These are phyloP conservation scores for Juncus effusus DNA, from an alignment of 176 grass and related monocot genomes.

Conservation along the genomic window DNA sequence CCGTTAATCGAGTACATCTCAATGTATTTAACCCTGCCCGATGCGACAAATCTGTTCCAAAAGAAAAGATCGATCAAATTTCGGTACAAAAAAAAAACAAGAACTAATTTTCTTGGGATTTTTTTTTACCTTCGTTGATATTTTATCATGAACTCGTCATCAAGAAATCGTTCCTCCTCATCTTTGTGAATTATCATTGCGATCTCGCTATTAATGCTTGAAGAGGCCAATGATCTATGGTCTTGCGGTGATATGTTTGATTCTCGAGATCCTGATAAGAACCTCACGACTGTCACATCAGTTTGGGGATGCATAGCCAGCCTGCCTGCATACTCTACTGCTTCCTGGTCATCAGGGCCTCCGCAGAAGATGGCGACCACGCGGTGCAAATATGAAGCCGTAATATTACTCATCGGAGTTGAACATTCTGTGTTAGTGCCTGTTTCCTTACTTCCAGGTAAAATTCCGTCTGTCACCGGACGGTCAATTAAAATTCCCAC, in stretches of 20 bases:
- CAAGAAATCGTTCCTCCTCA: slow-evolving; percentile 30
- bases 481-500: slow-evolving; percentile 68
- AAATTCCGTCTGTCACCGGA: not conserved
- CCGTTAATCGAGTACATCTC: slow-evolving; percentile 48
- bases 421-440: not conserved
- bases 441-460: not conserved
- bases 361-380: slow-evolving; percentile 59
- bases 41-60: slow-evolving; percentile 25
- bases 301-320: slow-evolving; percentile 31
- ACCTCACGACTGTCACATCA: slow-evolving; percentile 39
- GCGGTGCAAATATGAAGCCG: not conserved
- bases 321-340: slow-evolving; percentile 38
- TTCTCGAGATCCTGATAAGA: slow-evolving; percentile 13
- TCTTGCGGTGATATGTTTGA: not conserved
- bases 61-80: too few species aligned
- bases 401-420: not conserved
- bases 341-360: slow-evolving; percentile 59
- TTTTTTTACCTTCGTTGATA: slow-evolving; percentile 27
- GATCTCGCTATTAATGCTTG: slow-evolving; percentile 26
- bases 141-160: slow-evolving; percentile 50
- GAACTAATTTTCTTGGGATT: too few species aligned
- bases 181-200: slow-evolving; percentile 6
- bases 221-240: not conserved
- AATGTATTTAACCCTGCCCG: slow-evolving; percentile 38
- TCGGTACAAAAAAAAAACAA: too few species aligned